Conservation (phyloP, 2,329 filamentous ascomycete species). For the Chrysosphaeria jannelii region DNA sequence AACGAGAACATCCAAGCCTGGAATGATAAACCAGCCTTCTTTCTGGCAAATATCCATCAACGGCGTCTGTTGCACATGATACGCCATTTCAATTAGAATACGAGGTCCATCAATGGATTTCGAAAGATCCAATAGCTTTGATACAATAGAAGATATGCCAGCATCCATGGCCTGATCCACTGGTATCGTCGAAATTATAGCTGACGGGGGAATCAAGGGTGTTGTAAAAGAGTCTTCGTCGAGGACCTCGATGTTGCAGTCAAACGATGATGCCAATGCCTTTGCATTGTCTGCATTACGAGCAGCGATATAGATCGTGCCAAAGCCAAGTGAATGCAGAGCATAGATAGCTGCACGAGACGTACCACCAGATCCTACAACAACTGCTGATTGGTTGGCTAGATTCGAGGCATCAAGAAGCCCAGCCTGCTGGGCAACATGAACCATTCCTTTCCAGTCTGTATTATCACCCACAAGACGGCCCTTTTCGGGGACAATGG, state of each 20-base stretch:
- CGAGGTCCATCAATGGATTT: conserved; percentile 11
- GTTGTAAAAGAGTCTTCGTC: conserved; percentile 16
- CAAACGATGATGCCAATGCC: conserved; percentile 39
- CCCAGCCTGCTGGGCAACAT: conserved; percentile 41
- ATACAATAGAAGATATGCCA: conserved; percentile 33
- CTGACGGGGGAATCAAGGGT: conserved; percentile 22
- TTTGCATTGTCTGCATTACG: conserved; percentile 40
- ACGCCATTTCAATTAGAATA: conserved; percentile 81
- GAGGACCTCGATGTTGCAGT: conserved; percentile 41
- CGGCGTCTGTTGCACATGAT: conserved; percentile 59
- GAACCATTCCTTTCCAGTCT: conserved; percentile 79
- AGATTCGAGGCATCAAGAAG: conserved; percentile 12
- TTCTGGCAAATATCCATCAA: conserved; percentile 60
- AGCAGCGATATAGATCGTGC: conserved; percentile 64
- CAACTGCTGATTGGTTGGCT: conserved; percentile 28
- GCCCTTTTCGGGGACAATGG: conserved; percentile 34
- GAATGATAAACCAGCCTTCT: conserved; percentile 54
- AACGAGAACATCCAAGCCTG: conserved; percentile 66
- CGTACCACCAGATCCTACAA: conserved; percentile 78
- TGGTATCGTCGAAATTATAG: conserved; percentile 74
- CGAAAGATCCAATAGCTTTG: conserved; percentile 15
- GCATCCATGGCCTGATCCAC: conserved; percentile 60
- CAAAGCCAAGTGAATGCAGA: conserved; percentile 54
- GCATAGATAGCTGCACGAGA: conserved; percentile 77
- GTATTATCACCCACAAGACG: conserved; percentile 69